Evolutionary conservation across 306 rosid species (phyloP), one percentile per base, ranked within the genome.

Genomic region (Prunus armeniaca): DNA sequence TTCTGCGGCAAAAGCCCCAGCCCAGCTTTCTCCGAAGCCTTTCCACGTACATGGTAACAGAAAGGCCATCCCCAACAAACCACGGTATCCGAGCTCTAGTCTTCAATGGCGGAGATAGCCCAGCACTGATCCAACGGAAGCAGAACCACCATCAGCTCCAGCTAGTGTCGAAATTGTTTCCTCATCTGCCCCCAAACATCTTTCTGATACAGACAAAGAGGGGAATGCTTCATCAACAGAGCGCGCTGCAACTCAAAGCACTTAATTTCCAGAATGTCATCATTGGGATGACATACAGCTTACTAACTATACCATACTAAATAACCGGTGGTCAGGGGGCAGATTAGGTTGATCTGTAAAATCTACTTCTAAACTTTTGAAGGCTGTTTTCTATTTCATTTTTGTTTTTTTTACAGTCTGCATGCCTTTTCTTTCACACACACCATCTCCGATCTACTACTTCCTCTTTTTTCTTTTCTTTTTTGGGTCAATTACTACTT

Each of bases 81-180:
- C 34, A 32, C 34, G 6, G 34, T 32, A 32, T 27, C 28, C 28
- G 28, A 55, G 76, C 54, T 50, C 54, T 52, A n/a, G 43, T 63
- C 76, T 71, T 67, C 66, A 82, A 57, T 73, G 69, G 69, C 72
- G 45, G 20, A 76, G 72, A 79, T 55, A 56, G 9, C 54, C 24
- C 11, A 8, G 24, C 4, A 15, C 11, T 3, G 66, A 12, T 27
- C 15, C 52, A n/a, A 34, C 22, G n/a, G 51, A 34, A 30, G 34
- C 34, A 3, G 34, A 30, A 30, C 34, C 0, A 7, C 74, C 20
- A 28, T 54, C 32, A 52, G 24, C 14, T 22, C 58, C 58, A 67
- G 52, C 73, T 9, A 9, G 57, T 25, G 41, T 27, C 22, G n/a
- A 46, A 43, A 60, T 60, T 4, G 73, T 25, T 8, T 49, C 60